Evolutionary conservation across 192 early-diverging fungal species (phyloP).

Genomic region (Backusella psychrophila): DNA sequence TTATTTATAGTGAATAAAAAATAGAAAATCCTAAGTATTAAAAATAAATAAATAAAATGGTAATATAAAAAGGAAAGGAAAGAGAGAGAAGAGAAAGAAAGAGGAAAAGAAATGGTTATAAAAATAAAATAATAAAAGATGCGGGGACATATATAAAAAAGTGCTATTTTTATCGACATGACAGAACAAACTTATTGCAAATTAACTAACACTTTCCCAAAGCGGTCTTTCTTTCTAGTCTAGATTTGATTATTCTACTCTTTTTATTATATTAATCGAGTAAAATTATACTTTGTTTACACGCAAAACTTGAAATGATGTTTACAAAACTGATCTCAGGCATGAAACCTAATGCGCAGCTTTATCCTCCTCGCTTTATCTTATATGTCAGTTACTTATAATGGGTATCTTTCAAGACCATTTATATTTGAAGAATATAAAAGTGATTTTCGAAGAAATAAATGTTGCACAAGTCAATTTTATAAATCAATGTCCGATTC

Average conservation of each 20-base stretch:
- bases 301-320: neutral
- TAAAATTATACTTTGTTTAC: neutral
- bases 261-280: neutral
- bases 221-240: conserved; percentile 9
- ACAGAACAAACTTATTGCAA: neutral
- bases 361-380: neutral
- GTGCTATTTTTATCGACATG: neutral
- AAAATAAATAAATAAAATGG: neutral
- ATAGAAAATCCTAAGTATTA: conserved; percentile 1
- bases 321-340: neutral
- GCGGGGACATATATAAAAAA: neutral
- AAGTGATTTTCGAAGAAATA: neutral
- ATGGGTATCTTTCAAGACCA: neutral
- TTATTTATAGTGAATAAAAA: neutral
- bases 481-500: neutral
- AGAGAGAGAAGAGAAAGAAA: neutral
- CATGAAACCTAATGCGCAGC: no score
- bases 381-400: neutral
- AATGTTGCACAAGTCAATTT: conserved; percentile 4
- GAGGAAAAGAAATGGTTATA: neutral
- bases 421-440: neutral
- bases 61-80: neutral
- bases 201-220: conserved; percentile 5
- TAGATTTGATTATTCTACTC: conserved; percentile 1
- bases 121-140: neutral